Evolutionary conservation across 1,284 basidiomycete genomes (phyloP), one percentile per base, ranked within the genome.

Genomic region (Sanghuangporus baumii): DNA sequence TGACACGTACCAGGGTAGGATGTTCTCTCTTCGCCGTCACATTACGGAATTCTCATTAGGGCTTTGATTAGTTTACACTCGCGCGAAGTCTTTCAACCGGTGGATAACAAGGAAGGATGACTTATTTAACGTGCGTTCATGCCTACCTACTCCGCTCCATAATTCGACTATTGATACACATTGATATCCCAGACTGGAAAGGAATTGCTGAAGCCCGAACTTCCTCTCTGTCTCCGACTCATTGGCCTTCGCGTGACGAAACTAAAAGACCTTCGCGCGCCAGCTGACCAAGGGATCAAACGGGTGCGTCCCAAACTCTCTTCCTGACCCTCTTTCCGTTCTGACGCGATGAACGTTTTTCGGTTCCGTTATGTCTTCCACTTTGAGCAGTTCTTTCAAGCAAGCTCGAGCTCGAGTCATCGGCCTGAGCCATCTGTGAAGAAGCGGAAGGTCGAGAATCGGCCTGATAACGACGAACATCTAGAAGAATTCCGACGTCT

Each of bases 191-290:
- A 78, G 71, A 74, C 79, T 52, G 81, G 77, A 1, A 71, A 74
- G 34, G 75, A 78, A 41, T 70, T 82, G 46, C 69, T 82, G 38
- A 71, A 75, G 18, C 72, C 74, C 50, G 79, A 80, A 65, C 66
- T 80, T 5, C 80, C 80, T 0, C 66, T 81, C 5, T 74, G 71
- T 12, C 71, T 81, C 12, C 72, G 80, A 3, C 72, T 81, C 3
- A 69, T 81, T 3, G 79, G 79, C 0, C 72, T 81, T 16, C 74
- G 79, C 0, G 67, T 80, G 50, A 78, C 76, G 0, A 77, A 75
- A 9, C 67, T 81, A 46, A 77, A 77, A 51, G 79, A 81, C 67
- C 67, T 81, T 20, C 66, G 69, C 36, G 61, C 64, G 7, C 54
- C 67, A 2, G 67, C 65, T 9, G 63, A 67, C 38, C 61, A 63